These are phyloP conservation scores for Phytopythium chamaehyphon DNA, from an alignment of 352 stramenopile genomes.

Conservation along the genomic window DNA sequence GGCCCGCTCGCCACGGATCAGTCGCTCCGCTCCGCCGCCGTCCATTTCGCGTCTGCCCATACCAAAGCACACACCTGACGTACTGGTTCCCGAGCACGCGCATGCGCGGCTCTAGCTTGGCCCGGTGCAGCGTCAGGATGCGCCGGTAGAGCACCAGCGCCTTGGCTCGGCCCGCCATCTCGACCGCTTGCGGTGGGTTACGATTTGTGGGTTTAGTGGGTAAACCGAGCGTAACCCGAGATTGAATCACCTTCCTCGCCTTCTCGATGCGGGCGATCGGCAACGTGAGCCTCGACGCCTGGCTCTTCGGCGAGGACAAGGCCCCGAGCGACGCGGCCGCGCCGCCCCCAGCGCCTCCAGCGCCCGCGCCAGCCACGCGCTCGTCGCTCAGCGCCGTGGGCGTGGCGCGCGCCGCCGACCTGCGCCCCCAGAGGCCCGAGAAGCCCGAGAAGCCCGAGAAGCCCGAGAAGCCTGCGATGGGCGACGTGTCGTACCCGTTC, in stretches of 20 bases:
- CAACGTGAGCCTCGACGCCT: conserved; percentile 72
- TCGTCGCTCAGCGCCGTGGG: conserved; percentile 3
- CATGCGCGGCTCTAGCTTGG: conserved; percentile 77
- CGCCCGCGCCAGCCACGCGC: conserved; percentile 4
- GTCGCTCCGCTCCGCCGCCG: no score
- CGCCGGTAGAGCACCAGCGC: conserved; percentile 69
- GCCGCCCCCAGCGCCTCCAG: neutral
- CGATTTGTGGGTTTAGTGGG: no score
- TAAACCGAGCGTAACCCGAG: no score
- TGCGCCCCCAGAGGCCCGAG: no score
- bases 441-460: neutral
- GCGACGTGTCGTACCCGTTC: conserved; percentile 40
- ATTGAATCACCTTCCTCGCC: no score
- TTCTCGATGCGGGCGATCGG: conserved; percentile 39
- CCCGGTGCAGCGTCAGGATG: conserved; percentile 74
- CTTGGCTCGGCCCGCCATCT: conserved; percentile 33
- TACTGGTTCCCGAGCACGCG: conserved; percentile 81
- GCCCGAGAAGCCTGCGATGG: neutral
- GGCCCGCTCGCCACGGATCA: neutral
- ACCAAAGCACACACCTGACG: conserved; percentile 34
- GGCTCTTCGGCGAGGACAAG: conserved; percentile 79
- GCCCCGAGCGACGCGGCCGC: conserved; percentile 6
- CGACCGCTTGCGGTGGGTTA: neutral
- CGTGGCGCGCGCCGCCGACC: neutral
- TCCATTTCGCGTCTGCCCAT: neutral